Conservation (phyloP, 2,329 filamentous ascomycete species). For the Diaporthe vexans region DNA sequence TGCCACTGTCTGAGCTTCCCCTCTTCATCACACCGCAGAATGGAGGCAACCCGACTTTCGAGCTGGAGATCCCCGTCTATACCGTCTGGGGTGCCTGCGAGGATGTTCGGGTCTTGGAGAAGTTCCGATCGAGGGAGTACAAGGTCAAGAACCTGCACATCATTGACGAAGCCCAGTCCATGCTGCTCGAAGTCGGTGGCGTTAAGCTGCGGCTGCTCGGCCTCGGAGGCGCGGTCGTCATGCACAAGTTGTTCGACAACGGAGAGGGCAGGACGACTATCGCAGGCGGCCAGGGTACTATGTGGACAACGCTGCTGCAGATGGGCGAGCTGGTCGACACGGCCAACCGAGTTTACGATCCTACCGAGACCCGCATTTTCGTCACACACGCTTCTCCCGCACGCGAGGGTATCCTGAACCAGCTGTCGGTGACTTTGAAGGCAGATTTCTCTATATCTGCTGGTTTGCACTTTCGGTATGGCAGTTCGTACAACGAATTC, state of each 20-base stretch:
- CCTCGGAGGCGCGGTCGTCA: constrained; percentile 95
- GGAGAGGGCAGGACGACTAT: constrained; percentile 98
- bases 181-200: constrained; percentile 93
- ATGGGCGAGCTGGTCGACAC: constrained; percentile 99
- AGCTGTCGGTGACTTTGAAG: constrained; percentile 96
- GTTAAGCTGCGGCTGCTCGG: constrained; percentile 96
- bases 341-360: constrained; percentile 97
- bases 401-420: constrained; percentile 95
- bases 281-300: constrained; percentile 96
- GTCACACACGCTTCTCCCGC: constrained; percentile 97
- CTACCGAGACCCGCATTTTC: constrained; percentile 96
- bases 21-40: constrained; percentile 72
- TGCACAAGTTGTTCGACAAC: constrained; percentile 99
- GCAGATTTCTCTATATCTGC: constrained; percentile 98
- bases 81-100: constrained; percentile 99
- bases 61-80: constrained; percentile 96
- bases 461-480: constrained; percentile 97
- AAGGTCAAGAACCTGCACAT: constrained; percentile 98
- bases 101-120: constrained; percentile 96
- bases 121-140: constrained; percentile 97
- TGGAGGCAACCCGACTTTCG: constrained; percentile 78
- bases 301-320: constrained; percentile 98
- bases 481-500: constrained; percentile 99
- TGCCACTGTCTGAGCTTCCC: constrained; percentile 93
- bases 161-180: constrained; percentile 97